phyloP scores from a whole-genome alignment of 1,139 yeast genomes.

The Blastobotrys arbuscula region DNA sequence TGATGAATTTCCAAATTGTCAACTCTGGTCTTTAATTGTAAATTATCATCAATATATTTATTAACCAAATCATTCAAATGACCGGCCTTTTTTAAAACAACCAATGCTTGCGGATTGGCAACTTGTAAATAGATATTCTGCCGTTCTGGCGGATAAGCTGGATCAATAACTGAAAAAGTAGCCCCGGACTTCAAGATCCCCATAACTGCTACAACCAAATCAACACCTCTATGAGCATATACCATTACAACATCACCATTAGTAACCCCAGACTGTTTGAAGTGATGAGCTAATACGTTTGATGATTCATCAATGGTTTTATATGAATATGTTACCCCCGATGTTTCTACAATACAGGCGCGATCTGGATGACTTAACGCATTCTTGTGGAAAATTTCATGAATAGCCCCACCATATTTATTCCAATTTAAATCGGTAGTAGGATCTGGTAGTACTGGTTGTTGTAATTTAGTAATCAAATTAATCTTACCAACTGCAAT shows the following conservation, averaged over 20 bases:
- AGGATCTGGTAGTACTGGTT: conserved; percentile 72
- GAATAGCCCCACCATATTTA: conserved; percentile 90
- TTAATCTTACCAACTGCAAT: conserved; percentile 54
- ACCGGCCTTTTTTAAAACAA: conserved; percentile 90
- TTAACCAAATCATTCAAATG: conserved; percentile 67
- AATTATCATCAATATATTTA: conserved; percentile 64
- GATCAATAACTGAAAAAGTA: conserved; percentile 95
- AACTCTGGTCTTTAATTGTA: conserved; percentile 64
- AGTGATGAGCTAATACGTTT: conserved; percentile 87
- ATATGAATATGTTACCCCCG: conserved; percentile 71
- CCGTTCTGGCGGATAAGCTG: conserved; percentile 98
- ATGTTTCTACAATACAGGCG: conserved; percentile 88
- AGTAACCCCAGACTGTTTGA: conserved; percentile 72
- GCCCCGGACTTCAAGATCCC: conserved; percentile 98
- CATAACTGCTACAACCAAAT: conserved; percentile 91
- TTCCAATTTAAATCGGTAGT: conserved; percentile 83
- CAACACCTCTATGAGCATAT: conserved; percentile 96
- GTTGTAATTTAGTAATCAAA: conserved; percentile 62
- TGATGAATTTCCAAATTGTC: conserved; percentile 73
- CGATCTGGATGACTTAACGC: conserved; percentile 81
- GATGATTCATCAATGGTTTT: conserved; percentile 87
- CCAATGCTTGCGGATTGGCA: conserved; percentile 86
- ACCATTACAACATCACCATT: conserved; percentile 96
- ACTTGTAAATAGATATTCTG: conserved; percentile 89
- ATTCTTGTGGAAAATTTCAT: conserved; percentile 83